phyloP scores from a whole-genome alignment of 2,329 filamentous ascomycete species.

The Thelonectria discophora region DNA sequence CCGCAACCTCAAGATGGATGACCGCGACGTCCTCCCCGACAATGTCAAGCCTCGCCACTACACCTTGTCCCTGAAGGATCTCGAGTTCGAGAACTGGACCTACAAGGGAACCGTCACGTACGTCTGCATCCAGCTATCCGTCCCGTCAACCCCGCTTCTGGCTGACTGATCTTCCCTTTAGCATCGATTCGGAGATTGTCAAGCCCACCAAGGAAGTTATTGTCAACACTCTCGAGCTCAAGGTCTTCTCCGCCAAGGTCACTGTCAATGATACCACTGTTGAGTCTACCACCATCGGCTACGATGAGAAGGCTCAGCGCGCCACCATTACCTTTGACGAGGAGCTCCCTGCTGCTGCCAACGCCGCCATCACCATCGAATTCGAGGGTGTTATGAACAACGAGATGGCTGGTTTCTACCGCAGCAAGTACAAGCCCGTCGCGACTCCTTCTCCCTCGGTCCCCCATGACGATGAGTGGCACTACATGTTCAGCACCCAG shows the following conservation, averaged over 20 bases:
- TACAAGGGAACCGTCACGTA: constrained; percentile 83
- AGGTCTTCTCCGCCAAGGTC: constrained; percentile 73
- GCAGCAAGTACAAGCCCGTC: constrained; percentile 89
- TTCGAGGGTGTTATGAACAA: constrained; percentile 89
- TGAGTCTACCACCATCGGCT: constrained; percentile 74
- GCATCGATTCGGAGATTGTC: constrained; percentile 78
- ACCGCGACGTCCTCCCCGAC: constrained; percentile 70
- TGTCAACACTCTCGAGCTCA: constrained; percentile 86
- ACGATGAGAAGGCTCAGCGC: constrained; percentile 86
- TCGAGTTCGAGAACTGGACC: constrained; percentile 78
- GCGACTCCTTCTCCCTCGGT: constrained; percentile 78
- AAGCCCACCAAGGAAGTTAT: constrained; percentile 79
- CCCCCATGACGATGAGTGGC: constrained; percentile 73
- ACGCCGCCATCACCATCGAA: constrained; percentile 72
- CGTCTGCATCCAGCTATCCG: constrained; percentile 33
- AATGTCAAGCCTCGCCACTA: constrained; percentile 86
- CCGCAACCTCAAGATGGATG: constrained; percentile 56
- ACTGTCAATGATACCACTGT: constrained; percentile 63
- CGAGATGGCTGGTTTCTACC: constrained; percentile 92
- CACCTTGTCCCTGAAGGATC: constrained; percentile 78
- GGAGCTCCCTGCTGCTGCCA: constrained; percentile 72
- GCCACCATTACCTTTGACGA: constrained; percentile 80
- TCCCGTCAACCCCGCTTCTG: constrained; percentile 18
- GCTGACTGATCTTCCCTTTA: constrained; percentile 44
- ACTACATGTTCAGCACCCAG: constrained; percentile 91